Evolutionary conservation across 1,139 yeast genomes (phyloP), one percentile per base, ranked within the genome.

Genomic region (Scheffersomyces quercinus): DNA sequence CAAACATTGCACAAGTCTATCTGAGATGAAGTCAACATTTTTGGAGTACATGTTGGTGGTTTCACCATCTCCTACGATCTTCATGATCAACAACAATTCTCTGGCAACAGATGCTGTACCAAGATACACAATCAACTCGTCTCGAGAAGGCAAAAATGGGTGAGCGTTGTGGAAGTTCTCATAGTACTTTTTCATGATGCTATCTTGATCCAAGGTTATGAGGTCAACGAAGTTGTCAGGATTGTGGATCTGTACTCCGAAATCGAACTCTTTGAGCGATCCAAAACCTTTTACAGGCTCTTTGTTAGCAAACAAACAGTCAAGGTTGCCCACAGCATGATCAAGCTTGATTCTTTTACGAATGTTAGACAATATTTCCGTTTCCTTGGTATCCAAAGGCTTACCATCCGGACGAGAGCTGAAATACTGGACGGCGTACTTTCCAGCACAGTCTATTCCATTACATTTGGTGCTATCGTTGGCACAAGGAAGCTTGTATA

Each of bases 61-160:
- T 47, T 73, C 76, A 3, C 81, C 81, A 40, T 73, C 80, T 1
- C 73, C 75, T 16, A 76, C 58, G 3, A 75, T 51, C 47, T 74
- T 73, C 77, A 76, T 73, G 1, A 74, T 66, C 3, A 67, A 60
- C 3, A 76, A 40, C n/a, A 75, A 46, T 49, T 75, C 81, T 28
- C 57, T 58, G 29, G 67, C 68, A 30, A 64, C 51, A 0, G 69
- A 67, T 1, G 66, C 53, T 5, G 60, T 43, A 5, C 53, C 47
- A 11, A 75, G 50, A 45, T 64, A 75, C 1, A 53, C 48, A 10
- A 56, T 41, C 4, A 75, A 59, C 28, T 72, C 66, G 5, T 55
- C 53, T 30, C 54, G 44, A 2, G 69, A 65, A 0, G 81, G 80
- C 40, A 76, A 53, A 29, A 77, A 57, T 2, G 82, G 82, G 51